phyloP scores from a whole-genome alignment of 805 yeast genomes.

The Yarrowia sp. region DNA sequence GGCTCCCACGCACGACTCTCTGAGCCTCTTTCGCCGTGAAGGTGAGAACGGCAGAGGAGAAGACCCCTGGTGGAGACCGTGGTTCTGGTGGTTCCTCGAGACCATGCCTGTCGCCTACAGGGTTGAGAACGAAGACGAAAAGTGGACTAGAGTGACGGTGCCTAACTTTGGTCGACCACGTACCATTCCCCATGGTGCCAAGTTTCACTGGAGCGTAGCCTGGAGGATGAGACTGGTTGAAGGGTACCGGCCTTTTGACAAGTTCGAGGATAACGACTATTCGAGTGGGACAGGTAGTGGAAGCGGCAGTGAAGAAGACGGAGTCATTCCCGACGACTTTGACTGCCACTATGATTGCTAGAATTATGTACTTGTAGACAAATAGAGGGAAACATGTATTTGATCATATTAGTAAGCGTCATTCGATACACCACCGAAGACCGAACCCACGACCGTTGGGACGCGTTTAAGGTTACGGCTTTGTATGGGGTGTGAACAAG shows the following conservation, averaged over 20 bases:
- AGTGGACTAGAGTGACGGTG: constrained; percentile 14
- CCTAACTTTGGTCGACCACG: constrained; percentile 20
- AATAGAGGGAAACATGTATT: no score
- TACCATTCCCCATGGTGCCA: constrained; percentile 19
- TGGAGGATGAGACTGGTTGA: constrained; percentile 24
- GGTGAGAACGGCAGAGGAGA: constrained; percentile 23
- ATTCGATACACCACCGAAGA: not conserved
- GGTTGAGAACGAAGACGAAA: constrained; percentile 30
- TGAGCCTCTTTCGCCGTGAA: not conserved
- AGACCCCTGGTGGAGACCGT: constrained; percentile 33
- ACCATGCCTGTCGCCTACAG: constrained; percentile 16
- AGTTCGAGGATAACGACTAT: not conserved
- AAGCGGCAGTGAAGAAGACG: not conserved
- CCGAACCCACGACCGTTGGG: not conserved
- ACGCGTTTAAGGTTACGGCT: constrained; percentile 6
- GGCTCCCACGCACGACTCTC: constrained; percentile 12
- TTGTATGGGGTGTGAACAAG: constrained; percentile 3
- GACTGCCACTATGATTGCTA: constrained; percentile 16
- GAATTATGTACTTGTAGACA: not conserved
- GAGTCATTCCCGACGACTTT: constrained; percentile 18
- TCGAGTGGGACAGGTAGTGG: not conserved
- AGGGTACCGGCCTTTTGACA: constrained; percentile 16
- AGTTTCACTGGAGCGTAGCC: constrained; percentile 32
- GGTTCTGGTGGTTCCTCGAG: constrained; percentile 36
- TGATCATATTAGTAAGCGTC: not conserved